These are phyloP conservation scores for Dittrichia graveolens DNA, from an alignment of 129 eudicot species.

Conservation along the genomic window DNA sequence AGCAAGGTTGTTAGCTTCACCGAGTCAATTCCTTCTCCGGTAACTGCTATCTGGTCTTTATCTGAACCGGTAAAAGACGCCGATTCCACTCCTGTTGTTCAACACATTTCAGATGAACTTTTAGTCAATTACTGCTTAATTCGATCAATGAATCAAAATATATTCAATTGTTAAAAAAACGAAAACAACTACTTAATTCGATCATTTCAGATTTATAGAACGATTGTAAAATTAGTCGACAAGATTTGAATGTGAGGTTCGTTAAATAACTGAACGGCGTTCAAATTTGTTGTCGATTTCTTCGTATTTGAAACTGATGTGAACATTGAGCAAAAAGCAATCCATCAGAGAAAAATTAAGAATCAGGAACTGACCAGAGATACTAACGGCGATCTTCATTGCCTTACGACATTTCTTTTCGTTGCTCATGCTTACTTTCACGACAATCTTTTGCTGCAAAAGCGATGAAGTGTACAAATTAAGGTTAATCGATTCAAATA, in stretches of 20 bases:
- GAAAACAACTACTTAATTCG: no score
- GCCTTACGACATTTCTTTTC: constrained; percentile 28
- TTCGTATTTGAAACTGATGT: no score
- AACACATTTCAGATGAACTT: neutral
- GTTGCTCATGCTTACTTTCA: constrained; percentile 8
- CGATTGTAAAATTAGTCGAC: no score
- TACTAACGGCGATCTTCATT: constrained; percentile 22
- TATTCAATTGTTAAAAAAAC: no score
- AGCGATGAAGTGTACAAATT: neutral
- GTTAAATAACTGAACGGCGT: no score
- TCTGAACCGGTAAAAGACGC: constrained; percentile 6
- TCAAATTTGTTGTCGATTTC: no score
- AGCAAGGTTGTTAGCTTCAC: constrained; percentile 15
- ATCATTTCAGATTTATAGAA: no score
- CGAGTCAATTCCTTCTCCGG: constrained; percentile 33
- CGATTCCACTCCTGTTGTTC: constrained; percentile 34
- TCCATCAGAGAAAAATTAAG: neutral
- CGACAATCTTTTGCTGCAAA: constrained; percentile 18
- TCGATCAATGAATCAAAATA: neutral
- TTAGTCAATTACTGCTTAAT: neutral
- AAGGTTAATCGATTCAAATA: neutral
- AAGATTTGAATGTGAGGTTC: no score
- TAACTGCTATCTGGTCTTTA: constrained; percentile 28
- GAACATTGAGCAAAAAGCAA: neutral
- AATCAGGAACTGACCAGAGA: neutral